phyloP scores from a whole-genome alignment of 1,284 basidiomycete genomes.

The Sporisorium reilianum region DNA sequence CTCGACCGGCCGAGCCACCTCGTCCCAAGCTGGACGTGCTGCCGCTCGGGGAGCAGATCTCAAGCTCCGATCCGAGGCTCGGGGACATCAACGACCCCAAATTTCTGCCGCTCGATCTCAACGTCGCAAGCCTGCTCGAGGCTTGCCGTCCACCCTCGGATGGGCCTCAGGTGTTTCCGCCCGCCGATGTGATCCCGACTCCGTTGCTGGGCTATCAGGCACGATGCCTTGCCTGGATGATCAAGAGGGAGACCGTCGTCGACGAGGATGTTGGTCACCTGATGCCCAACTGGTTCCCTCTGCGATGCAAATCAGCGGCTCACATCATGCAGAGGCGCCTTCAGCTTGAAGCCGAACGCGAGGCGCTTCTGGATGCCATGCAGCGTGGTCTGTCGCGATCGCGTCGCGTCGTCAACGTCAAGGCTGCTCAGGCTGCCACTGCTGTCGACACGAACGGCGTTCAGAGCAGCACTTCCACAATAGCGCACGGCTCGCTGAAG shows the following conservation, averaged over 20 bases:
- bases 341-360: constrained; percentile 35
- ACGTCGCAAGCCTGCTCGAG: constrained; percentile 47
- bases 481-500: constrained; percentile 5
- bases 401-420: constrained; percentile 35
- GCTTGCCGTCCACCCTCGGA: constrained; percentile 41
- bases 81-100: constrained; percentile 26
- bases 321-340: constrained; percentile 24
- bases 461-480: not conserved
- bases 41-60: constrained; percentile 18
- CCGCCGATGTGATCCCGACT: constrained; percentile 38
- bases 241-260: constrained; percentile 35
- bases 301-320: constrained; percentile 27
- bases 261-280: constrained; percentile 36
- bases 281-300: constrained; percentile 46
- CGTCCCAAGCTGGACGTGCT: constrained; percentile 18
- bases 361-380: constrained; percentile 29
- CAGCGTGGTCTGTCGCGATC: constrained; percentile 20
- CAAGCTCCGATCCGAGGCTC: constrained; percentile 24
- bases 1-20: not conserved
- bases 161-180: constrained; percentile 30
- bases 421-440: constrained; percentile 13
- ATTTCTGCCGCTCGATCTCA: constrained; percentile 41
- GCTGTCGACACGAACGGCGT: not conserved
- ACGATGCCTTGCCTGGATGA: constrained; percentile 51
- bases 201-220: constrained; percentile 47